Evolutionary conservation across 768 basidiomycete genomes (phyloP).

Genomic region (Gloeostereum incarnatum): DNA sequence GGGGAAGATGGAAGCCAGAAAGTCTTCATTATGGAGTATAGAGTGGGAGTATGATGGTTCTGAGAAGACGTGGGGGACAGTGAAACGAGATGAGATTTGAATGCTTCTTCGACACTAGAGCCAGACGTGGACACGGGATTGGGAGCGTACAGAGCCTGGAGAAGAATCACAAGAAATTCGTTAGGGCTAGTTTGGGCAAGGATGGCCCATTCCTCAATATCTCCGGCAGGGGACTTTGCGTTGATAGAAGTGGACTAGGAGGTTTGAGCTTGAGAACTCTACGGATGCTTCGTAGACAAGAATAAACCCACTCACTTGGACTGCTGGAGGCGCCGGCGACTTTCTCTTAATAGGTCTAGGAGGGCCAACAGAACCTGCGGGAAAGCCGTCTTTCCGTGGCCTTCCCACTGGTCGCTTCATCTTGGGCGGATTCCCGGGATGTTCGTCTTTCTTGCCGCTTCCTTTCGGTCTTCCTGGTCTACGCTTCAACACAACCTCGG

Average conservation of each 20-base stretch:
- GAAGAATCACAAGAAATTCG: constrained; percentile 45
- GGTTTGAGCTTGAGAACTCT: neutral
- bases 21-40: constrained; percentile 73
- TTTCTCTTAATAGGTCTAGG: constrained; percentile 29
- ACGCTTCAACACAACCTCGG: no score
- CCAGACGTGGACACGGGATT: constrained; percentile 54
- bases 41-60: constrained; percentile 48
- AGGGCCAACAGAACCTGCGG: constrained; percentile 61
- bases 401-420: constrained; percentile 71
- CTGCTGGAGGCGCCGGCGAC: constrained; percentile 21
- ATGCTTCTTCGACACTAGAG: constrained; percentile 65
- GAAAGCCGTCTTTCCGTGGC: constrained; percentile 74
- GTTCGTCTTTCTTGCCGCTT: constrained; percentile 32
- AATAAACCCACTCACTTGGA: constrained; percentile 3
- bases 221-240: constrained; percentile 17
- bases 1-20: constrained; percentile 82
- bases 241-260: neutral
- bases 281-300: neutral
- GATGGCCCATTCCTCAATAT: constrained; percentile 57
- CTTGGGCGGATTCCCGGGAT: neutral
- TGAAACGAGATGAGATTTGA: constrained; percentile 67
- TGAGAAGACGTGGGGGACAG: constrained; percentile 40
- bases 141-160: constrained; percentile 50
- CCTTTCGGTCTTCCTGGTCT: constrained; percentile 78
- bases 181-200: constrained; percentile 47